Evolutionary conservation across 2,329 filamentous ascomycete species (phyloP).

Genomic region (Tolypocladium inflatum): DNA sequence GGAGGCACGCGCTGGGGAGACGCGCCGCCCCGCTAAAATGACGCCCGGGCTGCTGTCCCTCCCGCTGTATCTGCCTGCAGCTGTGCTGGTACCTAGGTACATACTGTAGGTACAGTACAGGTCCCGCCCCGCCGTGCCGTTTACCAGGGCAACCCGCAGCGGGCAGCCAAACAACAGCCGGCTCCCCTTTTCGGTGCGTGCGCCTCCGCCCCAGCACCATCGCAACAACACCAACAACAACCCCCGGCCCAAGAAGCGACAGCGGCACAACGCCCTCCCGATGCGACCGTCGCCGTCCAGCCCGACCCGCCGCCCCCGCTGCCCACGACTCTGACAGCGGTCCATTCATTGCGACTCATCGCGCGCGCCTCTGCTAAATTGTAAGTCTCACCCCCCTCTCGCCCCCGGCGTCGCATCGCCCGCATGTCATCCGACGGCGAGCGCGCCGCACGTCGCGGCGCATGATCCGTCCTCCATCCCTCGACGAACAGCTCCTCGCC

Average conservation of each 20-base stretch:
- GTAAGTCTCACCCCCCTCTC: background rate
- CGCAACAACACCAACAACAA: background rate
- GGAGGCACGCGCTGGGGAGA: background rate
- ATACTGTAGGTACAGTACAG: too few species aligned
- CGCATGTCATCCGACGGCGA: background rate
- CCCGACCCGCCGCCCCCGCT: background rate
- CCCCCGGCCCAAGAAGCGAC: background rate
- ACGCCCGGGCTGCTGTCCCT: background rate
- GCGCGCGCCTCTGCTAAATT: background rate
- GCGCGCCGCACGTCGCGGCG: background rate
- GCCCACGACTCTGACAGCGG: conserved; percentile 7
- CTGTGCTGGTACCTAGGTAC: too few species aligned
- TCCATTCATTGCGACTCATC: background rate
- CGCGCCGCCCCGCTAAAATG: background rate
- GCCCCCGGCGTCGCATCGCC: background rate
- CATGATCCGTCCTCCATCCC: background rate
- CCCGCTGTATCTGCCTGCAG: background rate
- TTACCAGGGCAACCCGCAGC: background rate
- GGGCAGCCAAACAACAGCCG: background rate
- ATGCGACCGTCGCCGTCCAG: background rate
- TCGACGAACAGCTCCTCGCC: background rate
- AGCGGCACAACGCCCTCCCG: background rate
- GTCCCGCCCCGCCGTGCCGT: too few species aligned
- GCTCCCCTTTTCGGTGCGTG: background rate
- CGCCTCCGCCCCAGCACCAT: background rate